Conservation (phyloP, 768 basidiomycete species). For the Thelephora aurantiotincta region DNA sequence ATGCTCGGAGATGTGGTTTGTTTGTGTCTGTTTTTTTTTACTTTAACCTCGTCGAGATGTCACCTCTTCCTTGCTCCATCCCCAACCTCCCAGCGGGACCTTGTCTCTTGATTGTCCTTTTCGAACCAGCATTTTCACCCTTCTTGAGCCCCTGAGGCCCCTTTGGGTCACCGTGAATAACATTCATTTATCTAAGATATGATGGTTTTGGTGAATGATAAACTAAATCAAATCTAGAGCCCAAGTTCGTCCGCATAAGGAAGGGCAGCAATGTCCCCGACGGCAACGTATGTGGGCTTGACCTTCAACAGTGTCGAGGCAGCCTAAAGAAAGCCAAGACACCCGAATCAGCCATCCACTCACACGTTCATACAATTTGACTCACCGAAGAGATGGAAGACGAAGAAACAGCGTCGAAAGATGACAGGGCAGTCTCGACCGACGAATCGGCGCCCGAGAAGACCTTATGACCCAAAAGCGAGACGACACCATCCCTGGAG, state of each 20-base stretch:
- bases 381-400: constrained; percentile 59
- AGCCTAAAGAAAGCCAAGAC: constrained; percentile 26
- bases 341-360: too few species aligned
- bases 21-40: too few species aligned
- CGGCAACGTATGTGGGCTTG: constrained; percentile 78
- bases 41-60: too few species aligned
- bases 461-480: constrained; percentile 49
- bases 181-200: not conserved
- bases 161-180: too few species aligned
- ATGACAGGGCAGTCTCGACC: constrained; percentile 45
- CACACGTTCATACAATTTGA: not conserved
- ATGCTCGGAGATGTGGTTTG: too few species aligned
- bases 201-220: not conserved
- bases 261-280: constrained; percentile 64
- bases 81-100: too few species aligned
- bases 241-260: constrained; percentile 81
- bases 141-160: too few species aligned
- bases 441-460: constrained; percentile 44
- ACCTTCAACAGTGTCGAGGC: constrained; percentile 49
- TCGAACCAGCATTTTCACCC: too few species aligned
- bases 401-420: constrained; percentile 57
- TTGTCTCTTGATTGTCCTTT: too few species aligned
- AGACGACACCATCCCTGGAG: constrained; percentile 49
- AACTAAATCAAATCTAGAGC: constrained; percentile 28
- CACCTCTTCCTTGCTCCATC: too few species aligned